These are phyloP conservation scores for Colletotrichum caudatum DNA, from an alignment of 2,329 filamentous ascomycete species.

Conservation along the genomic window DNA sequence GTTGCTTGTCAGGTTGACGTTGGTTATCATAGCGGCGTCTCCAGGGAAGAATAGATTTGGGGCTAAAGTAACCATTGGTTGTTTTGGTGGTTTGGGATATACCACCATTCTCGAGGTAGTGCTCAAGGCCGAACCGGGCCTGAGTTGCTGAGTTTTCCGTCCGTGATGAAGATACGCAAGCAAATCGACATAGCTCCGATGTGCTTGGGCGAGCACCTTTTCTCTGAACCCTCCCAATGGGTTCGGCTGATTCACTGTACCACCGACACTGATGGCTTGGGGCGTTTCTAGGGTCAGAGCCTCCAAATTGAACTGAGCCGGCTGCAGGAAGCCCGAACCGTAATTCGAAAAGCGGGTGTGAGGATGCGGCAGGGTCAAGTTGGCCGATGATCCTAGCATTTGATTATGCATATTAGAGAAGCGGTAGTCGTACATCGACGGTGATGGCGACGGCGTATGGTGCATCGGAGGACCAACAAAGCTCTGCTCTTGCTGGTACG, in stretches of 20 bases:
- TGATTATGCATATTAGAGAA: constrained; percentile 23
- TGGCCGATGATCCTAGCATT: constrained; percentile 20
- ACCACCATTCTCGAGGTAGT: constrained; percentile 63
- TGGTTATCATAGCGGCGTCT: constrained; percentile 10
- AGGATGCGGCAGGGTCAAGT: constrained; percentile 24
- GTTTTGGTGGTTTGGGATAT: constrained; percentile 65
- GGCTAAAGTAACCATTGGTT: constrained; percentile 40
- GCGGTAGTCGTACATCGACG: constrained; percentile 31
- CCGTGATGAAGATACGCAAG: constrained; percentile 72
- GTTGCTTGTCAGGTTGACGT: constrained; percentile 12
- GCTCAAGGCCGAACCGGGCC: constrained; percentile 49
- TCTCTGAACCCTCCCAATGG: constrained; percentile 70
- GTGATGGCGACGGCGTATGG: constrained; percentile 31
- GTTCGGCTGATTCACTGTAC: constrained; percentile 39
- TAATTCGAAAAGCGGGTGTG: constrained; percentile 5
- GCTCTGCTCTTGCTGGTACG: constrained; percentile 26
- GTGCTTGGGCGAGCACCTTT: constrained; percentile 76
- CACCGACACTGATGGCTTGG: constrained; percentile 41
- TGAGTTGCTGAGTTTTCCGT: constrained; percentile 61
- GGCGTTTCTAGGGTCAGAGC: constrained; percentile 48
- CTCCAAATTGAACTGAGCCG: constrained; percentile 47
- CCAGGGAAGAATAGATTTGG: constrained; percentile 16
- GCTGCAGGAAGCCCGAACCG: constrained; percentile 21
- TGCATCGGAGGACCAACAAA: constrained; percentile 34
- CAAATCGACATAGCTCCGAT: constrained; percentile 78